Evolutionary conservation across 2,329 filamentous ascomycete species (phyloP).

Genomic region (Apiospora phragmitis): DNA sequence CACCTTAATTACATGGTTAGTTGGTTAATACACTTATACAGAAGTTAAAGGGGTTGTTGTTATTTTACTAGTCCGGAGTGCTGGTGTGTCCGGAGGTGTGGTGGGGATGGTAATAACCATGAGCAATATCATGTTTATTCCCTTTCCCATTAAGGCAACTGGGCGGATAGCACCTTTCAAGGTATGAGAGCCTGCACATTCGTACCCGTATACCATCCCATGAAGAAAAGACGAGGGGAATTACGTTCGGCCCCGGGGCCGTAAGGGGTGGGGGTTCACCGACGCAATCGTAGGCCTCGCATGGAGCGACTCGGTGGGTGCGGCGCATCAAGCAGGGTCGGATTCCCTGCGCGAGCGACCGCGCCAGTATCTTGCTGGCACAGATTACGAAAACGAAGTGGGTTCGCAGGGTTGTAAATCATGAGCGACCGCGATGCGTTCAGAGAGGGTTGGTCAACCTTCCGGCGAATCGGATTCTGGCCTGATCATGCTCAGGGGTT

Average conservation of each 20-base stretch:
- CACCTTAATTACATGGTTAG: too few relatives aligned
- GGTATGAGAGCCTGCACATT: neutral
- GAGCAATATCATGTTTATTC: too few relatives aligned
- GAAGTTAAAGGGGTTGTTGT: too few relatives aligned
- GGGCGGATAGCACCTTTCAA: neutral
- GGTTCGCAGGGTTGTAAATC: neutral
- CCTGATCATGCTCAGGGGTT: neutral
- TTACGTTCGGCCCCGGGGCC: too few relatives aligned
- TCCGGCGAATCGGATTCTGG: neutral
- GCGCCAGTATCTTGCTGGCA: neutral
- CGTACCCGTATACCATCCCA: neutral
- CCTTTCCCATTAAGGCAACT: too few relatives aligned
- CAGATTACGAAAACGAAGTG: neutral
- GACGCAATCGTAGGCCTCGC: neutral
- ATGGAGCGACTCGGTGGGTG: neutral
- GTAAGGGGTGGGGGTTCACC: neutral
- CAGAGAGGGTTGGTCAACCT: neutral
- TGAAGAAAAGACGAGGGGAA: too few relatives aligned
- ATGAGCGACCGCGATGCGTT: neutral
- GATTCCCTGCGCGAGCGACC: neutral
- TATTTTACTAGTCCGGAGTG: too few relatives aligned
- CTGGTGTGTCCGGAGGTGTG: too few relatives aligned
- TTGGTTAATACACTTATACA: too few relatives aligned
- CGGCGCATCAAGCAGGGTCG: neutral
- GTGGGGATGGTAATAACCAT: too few relatives aligned